A percentile compares a stretch with the other conserved stretches of the same genome.
phyloP scores from a whole-genome alignment of 192 early-diverging fungal species.

The Coemansia pectinata region DNA sequence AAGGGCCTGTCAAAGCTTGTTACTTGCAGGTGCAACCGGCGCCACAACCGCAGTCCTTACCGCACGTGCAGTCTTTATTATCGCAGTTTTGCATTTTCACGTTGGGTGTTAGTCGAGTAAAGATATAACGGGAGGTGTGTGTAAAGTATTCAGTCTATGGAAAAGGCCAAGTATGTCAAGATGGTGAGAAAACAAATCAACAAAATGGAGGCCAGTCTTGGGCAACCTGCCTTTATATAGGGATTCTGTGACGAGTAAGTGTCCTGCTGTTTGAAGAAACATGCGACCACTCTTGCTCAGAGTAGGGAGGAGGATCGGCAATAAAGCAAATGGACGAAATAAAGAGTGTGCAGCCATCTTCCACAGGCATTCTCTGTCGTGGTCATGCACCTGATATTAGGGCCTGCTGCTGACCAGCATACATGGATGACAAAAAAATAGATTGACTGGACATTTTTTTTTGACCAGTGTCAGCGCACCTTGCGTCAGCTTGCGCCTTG shows the following conservation, averaged over 20 bases:
- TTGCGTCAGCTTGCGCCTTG: neutral
- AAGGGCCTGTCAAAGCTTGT: neutral
- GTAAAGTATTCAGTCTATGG: neutral
- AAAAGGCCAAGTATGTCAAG: neutral
- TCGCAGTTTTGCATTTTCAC: neutral
- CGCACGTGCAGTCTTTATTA: neutral
- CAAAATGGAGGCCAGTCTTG: neutral
- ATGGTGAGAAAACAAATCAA: neutral
- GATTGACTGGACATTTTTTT: neutral
- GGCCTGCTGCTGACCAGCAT: neutral
- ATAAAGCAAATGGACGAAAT: neutral
- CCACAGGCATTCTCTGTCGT: neutral
- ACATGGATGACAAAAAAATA: neutral
- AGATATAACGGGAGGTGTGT: neutral
- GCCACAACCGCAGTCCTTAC: neutral
- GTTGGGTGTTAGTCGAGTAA: neutral
- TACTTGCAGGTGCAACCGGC: neutral
- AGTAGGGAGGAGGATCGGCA: neutral
- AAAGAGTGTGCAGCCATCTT: neutral
- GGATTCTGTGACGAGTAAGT: neutral
- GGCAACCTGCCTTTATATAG: neutral
- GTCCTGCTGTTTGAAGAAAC: neutral
- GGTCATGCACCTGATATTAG: slow-evolving; percentile 7
- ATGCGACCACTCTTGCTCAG: neutral
- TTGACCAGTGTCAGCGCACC: neutral